Conservation (phyloP, 2,329 filamentous ascomycete species). For the Aspergillus tubingensis region DNA sequence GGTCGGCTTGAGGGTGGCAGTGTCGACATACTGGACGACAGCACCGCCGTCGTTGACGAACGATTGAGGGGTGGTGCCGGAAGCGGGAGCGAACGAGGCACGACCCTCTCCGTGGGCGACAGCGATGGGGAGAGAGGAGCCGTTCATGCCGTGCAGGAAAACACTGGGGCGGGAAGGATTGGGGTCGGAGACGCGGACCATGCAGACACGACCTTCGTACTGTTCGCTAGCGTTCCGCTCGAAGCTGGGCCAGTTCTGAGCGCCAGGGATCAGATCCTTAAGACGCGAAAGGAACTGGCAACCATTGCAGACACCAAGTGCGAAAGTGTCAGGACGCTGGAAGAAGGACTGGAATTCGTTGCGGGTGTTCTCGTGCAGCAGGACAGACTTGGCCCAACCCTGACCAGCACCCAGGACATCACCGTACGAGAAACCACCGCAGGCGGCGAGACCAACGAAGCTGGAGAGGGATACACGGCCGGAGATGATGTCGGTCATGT, state of each 20-base stretch:
- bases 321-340: conserved; percentile 82
- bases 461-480: conserved; percentile 75
- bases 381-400: conserved; percentile 92
- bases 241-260: conserved; percentile 79
- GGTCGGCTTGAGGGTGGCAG: conserved; percentile 68
- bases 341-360: conserved; percentile 84
- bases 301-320: conserved; percentile 93
- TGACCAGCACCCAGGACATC: conserved; percentile 91
- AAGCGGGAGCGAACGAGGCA: conserved; percentile 65
- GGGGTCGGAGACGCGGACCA: conserved; percentile 76
- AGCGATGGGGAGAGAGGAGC: conserved; percentile 78
- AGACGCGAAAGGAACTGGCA: conserved; percentile 90
- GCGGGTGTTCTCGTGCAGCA: conserved; percentile 75
- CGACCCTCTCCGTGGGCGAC: conserved; percentile 91
- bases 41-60: conserved; percentile 70
- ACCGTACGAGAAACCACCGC: conserved; percentile 94
- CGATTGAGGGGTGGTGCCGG: conserved; percentile 44
- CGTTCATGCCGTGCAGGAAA: conserved; percentile 86
- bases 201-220: conserved; percentile 84
- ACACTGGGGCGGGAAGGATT: conserved; percentile 63
- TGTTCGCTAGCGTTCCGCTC: conserved; percentile 82
- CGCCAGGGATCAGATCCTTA: conserved; percentile 82
- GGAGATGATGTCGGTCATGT: conserved; percentile 90
- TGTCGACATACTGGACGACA: conserved; percentile 82
- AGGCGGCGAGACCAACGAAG: conserved; percentile 89